A percentile compares a stretch with the other conserved stretches of the same genome.
Conservation (phyloP, 2,329 filamentous ascomycete genomes). For the Trichophyton rubrum region DNA sequence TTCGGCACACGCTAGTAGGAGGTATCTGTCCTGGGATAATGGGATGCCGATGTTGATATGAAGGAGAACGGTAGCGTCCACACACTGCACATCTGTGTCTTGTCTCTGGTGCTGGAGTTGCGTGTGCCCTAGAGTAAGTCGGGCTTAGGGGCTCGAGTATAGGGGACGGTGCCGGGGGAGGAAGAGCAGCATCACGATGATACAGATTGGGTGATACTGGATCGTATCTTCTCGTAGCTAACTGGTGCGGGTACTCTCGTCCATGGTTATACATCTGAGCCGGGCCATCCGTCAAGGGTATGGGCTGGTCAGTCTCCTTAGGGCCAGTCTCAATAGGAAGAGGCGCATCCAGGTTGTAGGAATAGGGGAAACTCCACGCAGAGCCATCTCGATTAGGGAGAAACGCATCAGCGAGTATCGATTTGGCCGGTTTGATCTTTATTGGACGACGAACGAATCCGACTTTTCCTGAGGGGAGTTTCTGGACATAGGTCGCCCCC, state of each 20-base stretch:
- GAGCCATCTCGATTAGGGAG: neutral
- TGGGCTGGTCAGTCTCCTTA: neutral
- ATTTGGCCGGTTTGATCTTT: slow-evolving; percentile 6
- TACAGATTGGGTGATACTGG: neutral
- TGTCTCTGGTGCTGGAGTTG: slow-evolving; percentile 2
- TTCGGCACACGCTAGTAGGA: slow-evolving; percentile 7
- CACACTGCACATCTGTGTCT: slow-evolving; percentile 10
- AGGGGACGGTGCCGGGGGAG: neutral
- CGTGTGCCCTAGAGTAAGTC: neutral
- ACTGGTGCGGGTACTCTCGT: neutral
- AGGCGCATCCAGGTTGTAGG: neutral
- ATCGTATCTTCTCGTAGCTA: neutral
- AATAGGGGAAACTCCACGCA: neutral
- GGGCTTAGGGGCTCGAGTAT: neutral
- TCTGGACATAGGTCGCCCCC: slow-evolving; percentile 10
- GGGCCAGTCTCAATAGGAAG: neutral
- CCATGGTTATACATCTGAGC: neutral
- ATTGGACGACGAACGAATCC: slow-evolving; percentile 13
- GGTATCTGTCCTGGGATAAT: slow-evolving; percentile 2
- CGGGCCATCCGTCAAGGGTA: neutral
- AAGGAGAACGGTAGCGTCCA: slow-evolving; percentile 11
- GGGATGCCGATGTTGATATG: slow-evolving; percentile 9
- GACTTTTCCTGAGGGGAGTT: slow-evolving; percentile 10
- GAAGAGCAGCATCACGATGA: neutral
- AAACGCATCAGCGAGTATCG: slow-evolving; percentile 6